These are phyloP conservation scores for Hypoxylon fuscum DNA, from an alignment of 495 filamentous ascomycete genomes.

Conservation along the genomic window DNA sequence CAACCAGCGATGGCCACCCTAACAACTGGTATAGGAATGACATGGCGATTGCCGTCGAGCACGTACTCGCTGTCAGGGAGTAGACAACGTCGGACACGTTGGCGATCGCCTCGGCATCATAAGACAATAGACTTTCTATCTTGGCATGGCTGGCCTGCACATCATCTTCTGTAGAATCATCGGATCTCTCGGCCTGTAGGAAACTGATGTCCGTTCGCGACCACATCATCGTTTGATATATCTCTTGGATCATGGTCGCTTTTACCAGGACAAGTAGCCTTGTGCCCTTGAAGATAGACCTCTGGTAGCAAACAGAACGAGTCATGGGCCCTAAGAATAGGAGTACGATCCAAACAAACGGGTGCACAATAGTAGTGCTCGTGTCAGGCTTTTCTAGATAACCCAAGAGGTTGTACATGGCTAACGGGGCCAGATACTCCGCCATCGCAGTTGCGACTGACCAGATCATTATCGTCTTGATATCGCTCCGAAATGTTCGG, in stretches of 20 bases:
- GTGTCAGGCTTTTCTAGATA: slow-evolving; percentile 38
- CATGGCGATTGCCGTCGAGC: slow-evolving; percentile 40
- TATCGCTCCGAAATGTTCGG: slow-evolving; percentile 41
- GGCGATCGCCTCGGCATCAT: slow-evolving; percentile 48
- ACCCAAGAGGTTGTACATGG: slow-evolving; percentile 41
- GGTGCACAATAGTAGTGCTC: slow-evolving; percentile 38
- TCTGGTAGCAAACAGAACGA: slow-evolving; percentile 45
- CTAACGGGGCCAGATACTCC: slow-evolving; percentile 45
- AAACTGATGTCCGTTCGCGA: slow-evolving; percentile 16
- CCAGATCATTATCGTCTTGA: slow-evolving; percentile 46
- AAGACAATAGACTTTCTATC: slow-evolving; percentile 47
- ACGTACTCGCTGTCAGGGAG: slow-evolving; percentile 33
- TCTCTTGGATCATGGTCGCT: slow-evolving; percentile 46
- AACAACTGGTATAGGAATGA: slow-evolving; percentile 47
- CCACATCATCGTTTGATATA: slow-evolving; percentile 46
- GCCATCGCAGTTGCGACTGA: slow-evolving; percentile 37
- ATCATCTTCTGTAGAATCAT: slow-evolving; percentile 21
- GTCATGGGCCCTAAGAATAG: slow-evolving; percentile 44
- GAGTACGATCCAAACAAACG: slow-evolving; percentile 43
- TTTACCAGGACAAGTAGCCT: slow-evolving; percentile 44
- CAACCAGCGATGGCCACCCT: slow-evolving; percentile 47
- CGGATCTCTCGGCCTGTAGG: slow-evolving; percentile 5
- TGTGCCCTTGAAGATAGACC: slow-evolving; percentile 47
- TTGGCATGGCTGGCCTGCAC: slow-evolving; percentile 35
- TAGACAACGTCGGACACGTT: slow-evolving; percentile 45